A percentile compares a stretch with the other conserved stretches of the same genome.
Conservation (phyloP, 1,139 yeast species). For the Blastobotrys indianensis region DNA sequence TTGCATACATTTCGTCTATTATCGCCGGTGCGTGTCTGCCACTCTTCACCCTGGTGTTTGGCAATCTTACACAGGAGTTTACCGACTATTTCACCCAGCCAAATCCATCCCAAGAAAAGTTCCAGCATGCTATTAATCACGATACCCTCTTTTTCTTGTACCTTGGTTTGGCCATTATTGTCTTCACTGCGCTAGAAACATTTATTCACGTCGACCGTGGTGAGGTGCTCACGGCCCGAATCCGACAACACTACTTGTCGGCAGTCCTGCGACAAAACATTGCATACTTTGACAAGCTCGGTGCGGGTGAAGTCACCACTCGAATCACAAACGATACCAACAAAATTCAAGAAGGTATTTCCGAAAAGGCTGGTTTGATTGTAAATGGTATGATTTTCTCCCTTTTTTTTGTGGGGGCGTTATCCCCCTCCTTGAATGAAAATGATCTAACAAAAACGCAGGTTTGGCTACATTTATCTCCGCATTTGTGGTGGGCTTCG, state of each 20-base stretch:
- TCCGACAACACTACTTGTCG: constrained; percentile 36
- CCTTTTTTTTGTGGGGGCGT: too few relatives aligned
- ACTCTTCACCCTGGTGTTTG: constrained; percentile 38
- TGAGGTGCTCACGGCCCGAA: constrained; percentile 38
- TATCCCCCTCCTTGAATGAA: too few relatives aligned
- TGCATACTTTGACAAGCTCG: constrained; percentile 42
- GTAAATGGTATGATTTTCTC: constrained; percentile 28
- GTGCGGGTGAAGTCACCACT: constrained; percentile 42
- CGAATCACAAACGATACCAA: constrained; percentile 42
- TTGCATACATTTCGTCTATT: constrained; percentile 32
- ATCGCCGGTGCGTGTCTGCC: constrained; percentile 39
- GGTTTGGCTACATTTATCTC: constrained; percentile 35
- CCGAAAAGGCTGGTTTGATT: constrained; percentile 41
- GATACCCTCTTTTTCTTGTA: constrained; percentile 36
- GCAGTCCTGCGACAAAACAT: constrained; percentile 40
- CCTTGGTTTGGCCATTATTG: constrained; percentile 36
- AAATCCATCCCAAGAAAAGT: constrained; percentile 26
- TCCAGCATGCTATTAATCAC: constrained; percentile 32
- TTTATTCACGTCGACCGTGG: constrained; percentile 38
- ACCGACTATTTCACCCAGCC: constrained; percentile 29
- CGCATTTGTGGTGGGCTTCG: constrained; percentile 38
- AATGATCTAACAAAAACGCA: background rate
- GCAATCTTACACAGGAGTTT: constrained; percentile 36
- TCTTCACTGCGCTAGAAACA: constrained; percentile 32
- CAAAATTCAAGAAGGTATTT: constrained; percentile 41